Evolutionary conservation across 2,329 filamentous ascomycete genomes (phyloP).

Genomic region (Pseudogymnoascus sp.): DNA sequence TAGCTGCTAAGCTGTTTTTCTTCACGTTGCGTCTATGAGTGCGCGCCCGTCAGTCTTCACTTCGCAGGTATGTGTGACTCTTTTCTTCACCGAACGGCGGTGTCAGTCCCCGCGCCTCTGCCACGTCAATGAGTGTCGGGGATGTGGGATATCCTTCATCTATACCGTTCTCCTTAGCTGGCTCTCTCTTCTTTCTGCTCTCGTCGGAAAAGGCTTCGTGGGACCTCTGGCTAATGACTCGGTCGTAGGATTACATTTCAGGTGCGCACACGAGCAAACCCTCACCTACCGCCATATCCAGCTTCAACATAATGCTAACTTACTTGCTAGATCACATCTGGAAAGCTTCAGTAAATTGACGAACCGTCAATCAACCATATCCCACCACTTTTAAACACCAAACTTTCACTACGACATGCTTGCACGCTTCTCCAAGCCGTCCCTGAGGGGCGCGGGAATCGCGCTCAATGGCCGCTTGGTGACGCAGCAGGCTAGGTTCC

Average conservation of each 20-base stretch:
- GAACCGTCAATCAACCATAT: conserved; percentile 15
- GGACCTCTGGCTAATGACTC: not conserved
- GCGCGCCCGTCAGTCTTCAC: conserved; percentile 77
- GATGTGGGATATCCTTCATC: not conserved
- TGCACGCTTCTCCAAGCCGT: conserved; percentile 48
- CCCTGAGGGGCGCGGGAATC: conserved; percentile 30
- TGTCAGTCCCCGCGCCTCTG: not conserved
- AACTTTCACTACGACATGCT: conserved; percentile 43
- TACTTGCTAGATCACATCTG: conserved; percentile 32
- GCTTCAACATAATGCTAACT: conserved; percentile 19
- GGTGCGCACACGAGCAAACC: conserved; percentile 38
- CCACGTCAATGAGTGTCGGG: not conserved
- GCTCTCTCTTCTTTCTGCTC: conserved; percentile 3
- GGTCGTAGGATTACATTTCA: conserved; percentile 63
- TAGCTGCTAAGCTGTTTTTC: conserved; percentile 2
- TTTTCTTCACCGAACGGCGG: conserved; percentile 9
- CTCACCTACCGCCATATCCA: conserved; percentile 8
- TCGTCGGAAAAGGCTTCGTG: conserved; percentile 2
- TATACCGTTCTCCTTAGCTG: conserved; percentile 1
- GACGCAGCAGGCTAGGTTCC: conserved; percentile 38
- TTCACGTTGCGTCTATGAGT: conserved; percentile 52
- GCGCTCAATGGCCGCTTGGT: conserved; percentile 22
- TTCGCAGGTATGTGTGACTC: conserved; percentile 57
- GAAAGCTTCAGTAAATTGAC: conserved; percentile 35
- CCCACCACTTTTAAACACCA: conserved; percentile 15